Percentiles rank a stretch among this genome's conserved stretches.
These are phyloP conservation scores for Lagenaria siceraria DNA, from an alignment of 306 rosid genomes.

Conservation along the genomic window DNA sequence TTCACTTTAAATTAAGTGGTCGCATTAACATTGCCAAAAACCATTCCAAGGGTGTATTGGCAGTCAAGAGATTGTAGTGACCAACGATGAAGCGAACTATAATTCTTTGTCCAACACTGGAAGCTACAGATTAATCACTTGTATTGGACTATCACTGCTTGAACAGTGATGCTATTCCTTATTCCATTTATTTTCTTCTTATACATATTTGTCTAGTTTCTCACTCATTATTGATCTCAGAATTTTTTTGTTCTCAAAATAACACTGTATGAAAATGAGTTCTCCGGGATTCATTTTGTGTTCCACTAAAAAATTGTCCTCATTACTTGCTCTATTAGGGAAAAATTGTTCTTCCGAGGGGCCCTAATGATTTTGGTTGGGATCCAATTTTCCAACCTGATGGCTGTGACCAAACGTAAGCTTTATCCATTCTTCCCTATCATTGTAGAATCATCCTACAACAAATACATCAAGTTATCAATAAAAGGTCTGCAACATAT, in stretches of 20 bases:
- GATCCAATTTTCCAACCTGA: conserved; percentile 90
- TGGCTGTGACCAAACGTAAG: conserved; percentile 72
- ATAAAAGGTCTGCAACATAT: neutral
- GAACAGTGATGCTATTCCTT: neutral
- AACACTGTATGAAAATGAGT: neutral
- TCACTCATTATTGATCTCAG: neutral
- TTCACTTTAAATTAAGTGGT: neutral
- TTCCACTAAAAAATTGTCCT: neutral
- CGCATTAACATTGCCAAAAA: neutral
- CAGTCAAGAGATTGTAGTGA: neutral
- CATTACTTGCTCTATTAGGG: conserved; percentile 36
- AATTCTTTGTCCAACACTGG: neutral
- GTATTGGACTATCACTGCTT: neutral
- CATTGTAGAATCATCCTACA: neutral
- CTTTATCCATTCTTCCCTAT: neutral
- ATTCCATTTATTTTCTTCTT: neutral
- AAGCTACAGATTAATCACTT: neutral
- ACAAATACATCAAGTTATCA: neutral
- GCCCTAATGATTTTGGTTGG: conserved; percentile 94
- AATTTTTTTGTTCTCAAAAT: neutral
- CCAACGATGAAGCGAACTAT: neutral
- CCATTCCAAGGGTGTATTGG: neutral
- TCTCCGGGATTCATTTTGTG: neutral
- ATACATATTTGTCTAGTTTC: neutral
- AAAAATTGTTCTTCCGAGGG: conserved; percentile 75